A percentile compares a stretch with the other conserved stretches of the same genome.
These are phyloP conservation scores for Astrephomene gubernaculifera DNA, from an alignment of 139 green algal species.

Conservation along the genomic window DNA sequence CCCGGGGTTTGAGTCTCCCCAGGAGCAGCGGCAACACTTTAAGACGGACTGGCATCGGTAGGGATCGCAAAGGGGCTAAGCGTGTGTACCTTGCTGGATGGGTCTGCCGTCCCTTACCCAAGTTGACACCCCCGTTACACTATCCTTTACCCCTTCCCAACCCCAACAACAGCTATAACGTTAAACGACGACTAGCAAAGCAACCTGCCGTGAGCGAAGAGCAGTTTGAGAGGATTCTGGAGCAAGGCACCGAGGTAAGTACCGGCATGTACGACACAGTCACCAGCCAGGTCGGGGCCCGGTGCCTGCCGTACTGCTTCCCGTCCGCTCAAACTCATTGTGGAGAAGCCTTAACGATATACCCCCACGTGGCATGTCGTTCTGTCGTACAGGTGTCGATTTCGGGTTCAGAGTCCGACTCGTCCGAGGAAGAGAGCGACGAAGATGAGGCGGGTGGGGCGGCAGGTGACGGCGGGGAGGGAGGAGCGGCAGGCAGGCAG, in stretches of 20 bases:
- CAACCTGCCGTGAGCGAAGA: slow-evolving; percentile 68
- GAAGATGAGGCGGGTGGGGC: slow-evolving; percentile 1
- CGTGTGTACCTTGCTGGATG: too few relatives aligned
- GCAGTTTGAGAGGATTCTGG: slow-evolving; percentile 73
- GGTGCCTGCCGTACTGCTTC: too few relatives aligned
- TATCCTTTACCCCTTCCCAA: too few relatives aligned
- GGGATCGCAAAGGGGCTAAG: too few relatives aligned
- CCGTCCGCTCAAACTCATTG: neutral
- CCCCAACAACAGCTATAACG: slow-evolving; percentile 80
- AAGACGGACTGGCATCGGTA: slow-evolving; percentile 90
- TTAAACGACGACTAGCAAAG: slow-evolving; percentile 76
- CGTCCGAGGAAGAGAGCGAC: slow-evolving; percentile 51
- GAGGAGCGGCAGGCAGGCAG: neutral
- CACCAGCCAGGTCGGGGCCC: neutral
- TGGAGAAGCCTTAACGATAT: neutral
- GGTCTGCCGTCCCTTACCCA: too few relatives aligned
- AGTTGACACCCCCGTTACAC: too few relatives aligned
- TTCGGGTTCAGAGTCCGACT: slow-evolving; percentile 63
- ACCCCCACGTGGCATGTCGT: too few relatives aligned
- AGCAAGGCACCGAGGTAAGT: slow-evolving; percentile 27
- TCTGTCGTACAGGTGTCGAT: slow-evolving; percentile 82
- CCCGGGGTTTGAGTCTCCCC: slow-evolving; percentile 60
- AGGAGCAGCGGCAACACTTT: slow-evolving; percentile 89
- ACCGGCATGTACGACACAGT: neutral
- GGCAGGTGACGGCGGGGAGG: neutral